Percentiles rank a stretch among this genome's conserved stretches.
Evolutionary conservation across 1,139 yeast species (phyloP).

Genomic region (Yamadazyma blattariae): DNA sequence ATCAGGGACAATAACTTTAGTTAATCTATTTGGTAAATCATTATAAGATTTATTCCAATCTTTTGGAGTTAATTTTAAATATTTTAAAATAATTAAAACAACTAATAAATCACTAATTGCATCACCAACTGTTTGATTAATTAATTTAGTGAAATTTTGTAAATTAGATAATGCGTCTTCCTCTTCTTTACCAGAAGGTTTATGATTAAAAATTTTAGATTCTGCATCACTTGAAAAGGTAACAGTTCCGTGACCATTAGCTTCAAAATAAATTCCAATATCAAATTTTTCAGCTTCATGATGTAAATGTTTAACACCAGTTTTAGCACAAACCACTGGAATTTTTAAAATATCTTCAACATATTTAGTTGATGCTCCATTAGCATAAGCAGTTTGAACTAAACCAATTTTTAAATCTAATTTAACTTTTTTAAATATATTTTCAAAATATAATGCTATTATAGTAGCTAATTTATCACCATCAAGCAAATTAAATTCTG

Average conservation of each 20-base stretch:
- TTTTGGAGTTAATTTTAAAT: conserved; percentile 53
- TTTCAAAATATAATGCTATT: conserved; percentile 66
- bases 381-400: conserved; percentile 97
- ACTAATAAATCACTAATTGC: conserved; percentile 87
- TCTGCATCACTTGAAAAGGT: conserved; percentile 65
- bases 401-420: conserved; percentile 64
- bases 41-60: conserved; percentile 77
- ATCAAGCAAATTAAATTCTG: conserved; percentile 67
- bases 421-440: conserved; percentile 41
- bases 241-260: conserved; percentile 99
- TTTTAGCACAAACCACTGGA: conserved; percentile 87
- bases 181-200: conserved; percentile 24
- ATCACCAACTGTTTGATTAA: conserved; percentile 97
- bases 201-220: conserved; percentile 25
- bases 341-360: conserved; percentile 58
- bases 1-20: conserved; percentile 81
- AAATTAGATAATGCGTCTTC: conserved; percentile 48
- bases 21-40: conserved; percentile 83
- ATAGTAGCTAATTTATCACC: conserved; percentile 94
- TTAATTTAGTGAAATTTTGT: conserved; percentile 59
- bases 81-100: conserved; percentile 63
- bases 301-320: conserved; percentile 96
- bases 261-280: conserved; percentile 93
- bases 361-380: conserved; percentile 84
- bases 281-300: conserved; percentile 83